A percentile compares a stretch with the other conserved stretches of the same genome.
These are phyloP conservation scores for Tolypocladium tropicale DNA, from an alignment of 2,329 filamentous ascomycete genomes.

Conservation along the genomic window DNA sequence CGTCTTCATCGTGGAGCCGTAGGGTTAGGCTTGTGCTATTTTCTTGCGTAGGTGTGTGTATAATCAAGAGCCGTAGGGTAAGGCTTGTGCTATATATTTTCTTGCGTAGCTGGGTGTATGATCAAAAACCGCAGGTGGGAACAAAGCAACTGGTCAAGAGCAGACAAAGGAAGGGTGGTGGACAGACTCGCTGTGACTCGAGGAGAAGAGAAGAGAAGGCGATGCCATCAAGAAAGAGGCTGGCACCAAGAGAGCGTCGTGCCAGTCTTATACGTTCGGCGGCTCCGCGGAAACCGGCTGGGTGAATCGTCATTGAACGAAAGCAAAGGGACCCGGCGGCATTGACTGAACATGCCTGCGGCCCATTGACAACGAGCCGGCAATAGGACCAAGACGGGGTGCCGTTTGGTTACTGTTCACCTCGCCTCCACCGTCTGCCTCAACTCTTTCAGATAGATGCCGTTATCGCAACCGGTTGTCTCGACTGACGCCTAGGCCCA, in stretches of 20 bases:
- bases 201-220: neutral
- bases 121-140: no score
- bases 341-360: neutral
- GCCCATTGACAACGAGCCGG: neutral
- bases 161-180: neutral
- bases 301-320: neutral
- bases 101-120: neutral
- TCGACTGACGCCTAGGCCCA: neutral
- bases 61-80: no score
- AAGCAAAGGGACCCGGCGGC: no score
- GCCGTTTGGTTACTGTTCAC: neutral
- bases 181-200: neutral
- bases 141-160: neutral
- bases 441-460: neutral
- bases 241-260: neutral
- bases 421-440: neutral
- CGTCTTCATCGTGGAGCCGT: constrained; percentile 28
- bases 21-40: neutral
- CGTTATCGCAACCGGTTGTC: neutral
- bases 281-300: neutral
- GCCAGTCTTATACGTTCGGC: neutral
- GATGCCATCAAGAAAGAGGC: neutral
- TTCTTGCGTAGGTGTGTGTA: neutral
- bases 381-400: neutral
- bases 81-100: no score